Base-by-base conservation (phyloP, 2,329 filamentous ascomycete species). In the Epichloe festucae region DNA sequence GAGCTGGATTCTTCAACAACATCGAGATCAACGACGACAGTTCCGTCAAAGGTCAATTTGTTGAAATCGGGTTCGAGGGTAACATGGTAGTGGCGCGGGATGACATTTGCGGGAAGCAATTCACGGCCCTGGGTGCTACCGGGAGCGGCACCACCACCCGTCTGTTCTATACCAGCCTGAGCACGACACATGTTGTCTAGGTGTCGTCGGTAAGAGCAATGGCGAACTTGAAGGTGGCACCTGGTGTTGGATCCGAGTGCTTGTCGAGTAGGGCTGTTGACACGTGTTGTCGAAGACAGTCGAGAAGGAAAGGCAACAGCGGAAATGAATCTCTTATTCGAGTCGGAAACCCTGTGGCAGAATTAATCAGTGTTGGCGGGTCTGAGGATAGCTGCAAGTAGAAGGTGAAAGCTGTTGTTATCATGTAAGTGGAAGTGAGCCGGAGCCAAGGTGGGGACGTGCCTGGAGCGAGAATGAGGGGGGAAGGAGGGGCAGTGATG, bases 1-100 rank as follows among this genome's bases (percentile, higher is more conserved):
- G 85, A 89, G 60, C 76, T 87, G 58, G 87, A 87, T 65, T 94
- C 87, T 65, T 95, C 82, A 55, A 80, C 77, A 40, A 96, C 87
- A 60, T 95, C 87, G 55, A 96, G 78, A 63, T 95, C 88, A 63
- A 97, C 90, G 53, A 82, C 70, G 49, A 76, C 89, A 11, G 77
- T 84, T 58, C 91, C 91, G 54, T 91, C 79, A 66, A 91, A 97
- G 57, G 82, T 89, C 69, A 93, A 89, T 57, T 85, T 89, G 60
- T 86, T 78, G 60, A 97, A 87, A 72, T 96, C 81, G 51, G 91
- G 89, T 72, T 97, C 93, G 56, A 97, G 76, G 1, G 87, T 93
- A 60, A 97, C 71, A 67, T 95, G 82, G 71, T 97, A 97, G 72
- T 97, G 89, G 40, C 77, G 71, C n/a, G 91, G 90, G 67, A 91